These are phyloP conservation scores for Hyphodiscus hymeniophilus DNA, from an alignment of 495 filamentous ascomycete genomes.

Conservation along the genomic window DNA sequence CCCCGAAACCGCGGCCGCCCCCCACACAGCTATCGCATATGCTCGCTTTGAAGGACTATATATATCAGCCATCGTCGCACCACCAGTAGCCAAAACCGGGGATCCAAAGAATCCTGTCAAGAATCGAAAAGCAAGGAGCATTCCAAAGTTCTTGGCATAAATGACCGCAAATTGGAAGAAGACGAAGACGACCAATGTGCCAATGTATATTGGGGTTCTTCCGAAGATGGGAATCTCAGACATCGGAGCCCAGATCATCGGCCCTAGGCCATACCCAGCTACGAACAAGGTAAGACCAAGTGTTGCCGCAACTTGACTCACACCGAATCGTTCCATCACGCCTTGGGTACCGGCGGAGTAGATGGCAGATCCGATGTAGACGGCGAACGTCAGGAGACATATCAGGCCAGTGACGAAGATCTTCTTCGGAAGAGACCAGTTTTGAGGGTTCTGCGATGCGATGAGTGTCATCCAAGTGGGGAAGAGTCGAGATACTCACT, in stretches of 20 bases:
- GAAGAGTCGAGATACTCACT: constrained; percentile 9
- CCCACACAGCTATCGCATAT: constrained; percentile 51
- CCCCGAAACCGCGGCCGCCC: constrained; percentile 45
- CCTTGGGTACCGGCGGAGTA: constrained; percentile 41
- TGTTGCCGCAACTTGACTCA: constrained; percentile 37
- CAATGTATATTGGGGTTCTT: constrained; percentile 48
- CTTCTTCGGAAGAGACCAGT: constrained; percentile 46
- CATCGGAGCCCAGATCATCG: constrained; percentile 27
- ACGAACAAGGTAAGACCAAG: constrained; percentile 24
- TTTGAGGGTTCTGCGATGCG: constrained; percentile 53
- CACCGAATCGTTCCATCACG: constrained; percentile 37
- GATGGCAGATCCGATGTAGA: constrained; percentile 17
- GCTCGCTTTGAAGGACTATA: constrained; percentile 53
- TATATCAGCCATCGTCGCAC: constrained; percentile 53
- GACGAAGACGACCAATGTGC: constrained; percentile 47
- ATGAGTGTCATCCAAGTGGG: too few species aligned
- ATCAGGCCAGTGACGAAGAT: constrained; percentile 55
- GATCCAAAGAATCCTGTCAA: constrained; percentile 57
- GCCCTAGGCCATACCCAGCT: constrained; percentile 23
- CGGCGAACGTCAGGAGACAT: constrained; percentile 16
- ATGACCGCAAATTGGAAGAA: constrained; percentile 55
- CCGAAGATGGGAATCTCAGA: constrained; percentile 29
- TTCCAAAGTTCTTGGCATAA: constrained; percentile 49
- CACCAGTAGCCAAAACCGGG: constrained; percentile 54
- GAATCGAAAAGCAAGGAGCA: constrained; percentile 54